These are phyloP conservation scores for Metschnikowia amazonensis DNA, from an alignment of 805 yeast genomes.

Conservation along the genomic window DNA sequence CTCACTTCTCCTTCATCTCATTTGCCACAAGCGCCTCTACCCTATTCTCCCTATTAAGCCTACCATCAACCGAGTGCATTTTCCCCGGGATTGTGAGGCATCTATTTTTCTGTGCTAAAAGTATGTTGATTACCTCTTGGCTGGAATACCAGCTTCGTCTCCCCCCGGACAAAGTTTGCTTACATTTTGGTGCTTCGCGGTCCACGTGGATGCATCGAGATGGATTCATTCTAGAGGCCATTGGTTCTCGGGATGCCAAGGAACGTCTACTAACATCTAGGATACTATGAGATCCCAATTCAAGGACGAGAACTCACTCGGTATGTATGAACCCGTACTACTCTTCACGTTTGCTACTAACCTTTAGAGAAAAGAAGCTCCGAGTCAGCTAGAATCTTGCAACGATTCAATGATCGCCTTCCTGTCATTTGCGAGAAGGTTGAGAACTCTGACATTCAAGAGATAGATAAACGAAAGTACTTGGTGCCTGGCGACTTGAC, in stretches of 20 bases:
- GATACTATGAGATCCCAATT: constrained; percentile 79
- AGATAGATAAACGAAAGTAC: constrained; percentile 95
- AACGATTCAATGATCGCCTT: constrained; percentile 85
- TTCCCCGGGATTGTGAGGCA: not conserved
- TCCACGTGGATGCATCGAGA: constrained; percentile 5
- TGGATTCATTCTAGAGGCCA: not conserved
- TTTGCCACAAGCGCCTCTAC: constrained; percentile 2
- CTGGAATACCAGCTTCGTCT: not conserved
- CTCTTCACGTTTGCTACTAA: constrained; percentile 9
- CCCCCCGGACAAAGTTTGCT: not conserved
- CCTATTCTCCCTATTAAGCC: not conserved
- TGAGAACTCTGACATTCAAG: constrained; percentile 92
- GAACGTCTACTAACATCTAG: constrained; percentile 3
- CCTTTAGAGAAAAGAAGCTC: constrained; percentile 81
- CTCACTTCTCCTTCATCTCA: constrained; percentile 1
- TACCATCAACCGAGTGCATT: not conserved
- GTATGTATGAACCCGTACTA: constrained; percentile 44
- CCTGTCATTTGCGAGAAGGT: constrained; percentile 98
- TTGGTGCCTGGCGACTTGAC: constrained; percentile 94
- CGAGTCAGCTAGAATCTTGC: constrained; percentile 86
- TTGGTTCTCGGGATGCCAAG: not conserved
- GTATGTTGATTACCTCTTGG: not conserved
- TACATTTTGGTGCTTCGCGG: constrained; percentile 1
- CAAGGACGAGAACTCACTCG: constrained; percentile 93
- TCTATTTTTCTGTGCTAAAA: constrained; percentile 2